These are phyloP conservation scores for Codiaeum variegatum DNA, from an alignment of 441 rosid genomes.

Conservation along the genomic window DNA sequence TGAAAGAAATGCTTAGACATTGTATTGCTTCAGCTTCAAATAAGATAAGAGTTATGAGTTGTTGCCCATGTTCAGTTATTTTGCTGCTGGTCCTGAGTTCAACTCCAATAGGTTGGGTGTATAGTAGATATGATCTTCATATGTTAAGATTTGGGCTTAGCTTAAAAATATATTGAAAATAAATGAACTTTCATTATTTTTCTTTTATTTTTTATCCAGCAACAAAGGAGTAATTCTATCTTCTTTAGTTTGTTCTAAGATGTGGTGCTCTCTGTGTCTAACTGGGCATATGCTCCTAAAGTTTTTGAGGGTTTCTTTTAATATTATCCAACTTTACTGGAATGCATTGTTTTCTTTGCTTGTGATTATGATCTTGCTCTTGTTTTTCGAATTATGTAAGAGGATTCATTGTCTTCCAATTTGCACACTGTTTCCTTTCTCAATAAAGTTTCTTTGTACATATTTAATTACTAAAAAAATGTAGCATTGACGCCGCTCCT, in stretches of 20 bases:
- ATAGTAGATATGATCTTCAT: background rate
- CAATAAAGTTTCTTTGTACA: background rate
- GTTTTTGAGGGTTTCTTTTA: too few species aligned
- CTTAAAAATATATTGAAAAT: constrained; percentile 4
- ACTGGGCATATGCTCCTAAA: too few species aligned
- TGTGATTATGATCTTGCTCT: background rate
- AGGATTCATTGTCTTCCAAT: background rate
- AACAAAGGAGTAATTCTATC: background rate
- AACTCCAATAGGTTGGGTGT: background rate
- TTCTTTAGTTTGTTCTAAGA: too few species aligned
- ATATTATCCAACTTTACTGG: background rate
- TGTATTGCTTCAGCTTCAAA: constrained; percentile 1
- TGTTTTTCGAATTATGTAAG: background rate
- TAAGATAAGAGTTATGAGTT: background rate
- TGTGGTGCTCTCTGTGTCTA: too few species aligned
- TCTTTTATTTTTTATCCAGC: background rate
- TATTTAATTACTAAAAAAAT: too few species aligned
- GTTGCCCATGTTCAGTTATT: background rate
- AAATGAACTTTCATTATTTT: background rate
- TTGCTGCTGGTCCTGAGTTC: background rate
- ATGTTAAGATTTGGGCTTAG: background rate
- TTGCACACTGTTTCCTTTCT: background rate
- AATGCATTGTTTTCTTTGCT: background rate
- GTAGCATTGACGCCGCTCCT: too few species aligned
- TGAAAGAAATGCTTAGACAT: background rate